phyloP scores from a whole-genome alignment of 306 rosid species.

The Styphnolobium japonicum region DNA sequence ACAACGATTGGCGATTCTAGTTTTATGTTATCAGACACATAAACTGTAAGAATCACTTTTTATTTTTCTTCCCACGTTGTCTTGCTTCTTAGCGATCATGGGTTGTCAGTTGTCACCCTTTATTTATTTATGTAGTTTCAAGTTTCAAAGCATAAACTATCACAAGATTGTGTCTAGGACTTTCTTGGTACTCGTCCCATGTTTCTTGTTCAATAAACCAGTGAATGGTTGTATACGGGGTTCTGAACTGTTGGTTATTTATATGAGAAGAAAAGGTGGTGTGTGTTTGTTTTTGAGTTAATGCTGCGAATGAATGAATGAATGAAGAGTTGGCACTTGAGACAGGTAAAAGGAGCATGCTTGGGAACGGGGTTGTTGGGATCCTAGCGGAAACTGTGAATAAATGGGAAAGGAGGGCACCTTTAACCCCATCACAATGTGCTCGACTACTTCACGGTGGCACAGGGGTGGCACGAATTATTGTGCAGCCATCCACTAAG shows the following conservation, averaged over 20 bases:
- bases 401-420: conserved; percentile 96
- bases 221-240: not conserved
- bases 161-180: not conserved
- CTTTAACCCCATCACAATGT: conserved; percentile 87
- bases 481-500: conserved; percentile 88
- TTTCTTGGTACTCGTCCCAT: not conserved
- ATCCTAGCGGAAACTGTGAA: conserved; percentile 71
- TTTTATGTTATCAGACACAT: not conserved
- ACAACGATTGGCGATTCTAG: no score
- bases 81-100: not conserved
- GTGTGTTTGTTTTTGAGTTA: not conserved
- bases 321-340: not conserved
- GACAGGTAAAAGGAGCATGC: conserved; percentile 38
- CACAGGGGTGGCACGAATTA: conserved; percentile 62
- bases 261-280: not conserved
- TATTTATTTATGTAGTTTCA: not conserved
- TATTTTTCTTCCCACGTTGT: no score
- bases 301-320: not conserved
- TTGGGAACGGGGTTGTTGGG: conserved; percentile 92
- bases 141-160: not conserved
- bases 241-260: not conserved
- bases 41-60: not conserved
- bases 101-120: not conserved
- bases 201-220: not conserved
- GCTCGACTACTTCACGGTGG: conserved; percentile 73